Base-by-base conservation (phyloP, 2,329 filamentous ascomycete species). In the Beauveria rudraprayagi region DNA sequence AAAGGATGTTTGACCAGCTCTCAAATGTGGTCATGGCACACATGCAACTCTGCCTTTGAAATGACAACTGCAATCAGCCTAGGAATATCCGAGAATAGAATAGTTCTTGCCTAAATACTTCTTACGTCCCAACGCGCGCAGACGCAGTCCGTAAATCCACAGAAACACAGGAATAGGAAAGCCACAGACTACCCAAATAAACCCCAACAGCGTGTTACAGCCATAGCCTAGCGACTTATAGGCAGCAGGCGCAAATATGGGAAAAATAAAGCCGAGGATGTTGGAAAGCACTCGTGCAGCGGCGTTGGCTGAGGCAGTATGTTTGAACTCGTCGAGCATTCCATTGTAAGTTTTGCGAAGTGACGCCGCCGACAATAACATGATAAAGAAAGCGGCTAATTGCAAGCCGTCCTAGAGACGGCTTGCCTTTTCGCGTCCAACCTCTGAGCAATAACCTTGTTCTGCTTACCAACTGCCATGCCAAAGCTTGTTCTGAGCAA, bases 271-370 rank as follows among this genome's bases (percentile, higher is more conserved):
- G 16, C 62, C 66, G 7, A 63, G 50, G 3, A 66, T 28, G 16
- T 63, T 66, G 5, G 66, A 61, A 17, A 68, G 59, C 48, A 65
- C 62, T 2, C 59, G 54, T 24, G 65, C 60, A 0, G 66, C 65
- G 1, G 65, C 65, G 2, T 61, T 63, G 5, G 65, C 65, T n/a
- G 63, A 65, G 1, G 66, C 67, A 10, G 64, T 63, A 3, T 61
- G 57, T 16, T 48, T 59, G 51, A 66, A 66, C 34, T 64, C 51
- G 48, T 67, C 66, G 7, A 63, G 53, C 24, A 65, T 28, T 79
- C 87, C 87, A 90, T 5, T 78, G 80, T 3, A 83, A 80, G 64
- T 81, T 75, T 66, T 89, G 73, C 0, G 85, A 77, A 19, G 89
- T 84, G 66, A 86, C 83, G 0, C 86, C 86, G 22, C 87, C 87